Evolutionary conservation across 2,329 filamentous ascomycete genomes (phyloP).

Genomic region (Phaeophleospora eucalypticola): DNA sequence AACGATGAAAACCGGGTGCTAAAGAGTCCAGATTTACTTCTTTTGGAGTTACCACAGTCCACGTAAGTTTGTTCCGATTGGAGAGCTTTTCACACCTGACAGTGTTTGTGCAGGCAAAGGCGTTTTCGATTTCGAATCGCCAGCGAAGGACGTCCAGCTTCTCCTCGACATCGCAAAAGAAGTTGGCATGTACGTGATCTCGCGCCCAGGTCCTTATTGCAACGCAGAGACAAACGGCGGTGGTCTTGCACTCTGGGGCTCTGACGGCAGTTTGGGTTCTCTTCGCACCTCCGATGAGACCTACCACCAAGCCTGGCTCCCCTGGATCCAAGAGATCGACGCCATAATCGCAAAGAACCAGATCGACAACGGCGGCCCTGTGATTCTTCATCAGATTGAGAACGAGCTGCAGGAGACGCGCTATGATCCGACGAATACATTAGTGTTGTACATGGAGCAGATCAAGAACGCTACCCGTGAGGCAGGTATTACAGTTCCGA

Average conservation of each 20-base stretch:
- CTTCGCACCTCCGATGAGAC: slow-evolving; percentile 48
- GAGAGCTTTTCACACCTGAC: too few species aligned
- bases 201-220: slow-evolving; percentile 57
- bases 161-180: slow-evolving; percentile 53
- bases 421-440: slow-evolving; percentile 45
- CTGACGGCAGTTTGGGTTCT: slow-evolving; percentile 55
- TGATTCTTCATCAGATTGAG: slow-evolving; percentile 56
- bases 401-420: slow-evolving; percentile 46
- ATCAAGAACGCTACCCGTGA: slow-evolving; percentile 52
- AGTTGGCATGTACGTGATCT: slow-evolving; percentile 53
- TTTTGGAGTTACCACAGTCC: slow-evolving; percentile 29
- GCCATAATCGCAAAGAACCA: slow-evolving; percentile 51
- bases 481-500: slow-evolving; percentile 56
- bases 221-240: slow-evolving; percentile 61
- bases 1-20: neutral
- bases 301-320: slow-evolving; percentile 50
- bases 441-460: slow-evolving; percentile 52
- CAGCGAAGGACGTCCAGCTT: slow-evolving; percentile 51
- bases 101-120: slow-evolving; percentile 5
- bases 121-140: slow-evolving; percentile 48
- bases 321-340: slow-evolving; percentile 46
- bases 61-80: neutral
- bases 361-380: slow-evolving; percentile 55
- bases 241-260: slow-evolving; percentile 60
- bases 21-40: slow-evolving; percentile 20